Conservation (phyloP, 352 stramenopile genomes). For the Globisporangium acanthophoron region DNA sequence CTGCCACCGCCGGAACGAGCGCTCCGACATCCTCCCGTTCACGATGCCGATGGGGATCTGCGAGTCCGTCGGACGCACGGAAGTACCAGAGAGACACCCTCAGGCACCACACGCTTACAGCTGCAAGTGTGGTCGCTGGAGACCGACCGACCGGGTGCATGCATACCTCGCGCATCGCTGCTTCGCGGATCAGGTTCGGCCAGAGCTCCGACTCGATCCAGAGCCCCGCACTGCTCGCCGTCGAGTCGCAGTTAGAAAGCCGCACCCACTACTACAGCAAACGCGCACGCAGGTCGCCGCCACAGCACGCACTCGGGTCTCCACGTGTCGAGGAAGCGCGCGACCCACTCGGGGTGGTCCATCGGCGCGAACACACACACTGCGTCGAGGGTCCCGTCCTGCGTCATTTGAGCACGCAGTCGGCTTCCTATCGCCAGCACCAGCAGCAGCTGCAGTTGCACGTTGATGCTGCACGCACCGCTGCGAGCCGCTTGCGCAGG, state of each 20-base stretch:
- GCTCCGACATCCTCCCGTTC: conserved; percentile 56
- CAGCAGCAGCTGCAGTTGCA: not conserved
- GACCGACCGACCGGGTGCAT: no score
- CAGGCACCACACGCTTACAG: no score
- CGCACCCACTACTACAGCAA: not conserved
- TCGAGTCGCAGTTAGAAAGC: no score
- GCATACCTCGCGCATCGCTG: conserved; percentile 3
- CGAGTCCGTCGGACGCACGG: not conserved
- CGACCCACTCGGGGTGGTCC: conserved; percentile 42
- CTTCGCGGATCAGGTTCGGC: conserved; percentile 62
- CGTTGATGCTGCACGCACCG: not conserved
- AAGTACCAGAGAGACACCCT: no score
- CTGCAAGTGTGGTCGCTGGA: no score
- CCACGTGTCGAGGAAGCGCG: conserved; percentile 60
- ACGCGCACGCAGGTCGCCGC: not conserved
- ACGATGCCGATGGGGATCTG: conserved; percentile 54
- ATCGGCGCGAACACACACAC: conserved; percentile 64
- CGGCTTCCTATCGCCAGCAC: not conserved
- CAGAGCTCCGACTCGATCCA: conserved; percentile 85
- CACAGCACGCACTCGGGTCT: conserved; percentile 40
- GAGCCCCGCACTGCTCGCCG: conserved; percentile 37
- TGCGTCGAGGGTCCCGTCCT: conserved; percentile 12
- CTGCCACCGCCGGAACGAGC: conserved; percentile 46
- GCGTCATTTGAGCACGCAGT: not conserved
- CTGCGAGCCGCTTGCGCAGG: conserved; percentile 19